A percentile compares a stretch with the other conserved stretches of the same genome.
Evolutionary conservation across 225 moss, liverwort and hornwort genomes (phyloP).

Genomic region (Thuidium tamariscinum): DNA sequence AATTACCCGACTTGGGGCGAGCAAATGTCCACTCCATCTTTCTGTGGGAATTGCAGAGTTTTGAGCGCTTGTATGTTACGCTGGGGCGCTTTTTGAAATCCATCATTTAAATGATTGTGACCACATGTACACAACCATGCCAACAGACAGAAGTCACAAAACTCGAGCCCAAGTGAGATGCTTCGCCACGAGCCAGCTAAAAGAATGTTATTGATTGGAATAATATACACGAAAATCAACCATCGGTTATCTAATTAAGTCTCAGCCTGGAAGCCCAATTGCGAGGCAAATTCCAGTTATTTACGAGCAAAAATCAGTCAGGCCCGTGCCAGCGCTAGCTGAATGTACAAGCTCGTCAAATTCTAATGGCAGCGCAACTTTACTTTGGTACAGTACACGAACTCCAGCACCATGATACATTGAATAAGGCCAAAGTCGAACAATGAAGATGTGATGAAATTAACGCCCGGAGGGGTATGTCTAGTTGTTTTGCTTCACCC

Average conservation of each 20-base stretch:
- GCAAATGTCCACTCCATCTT: no score
- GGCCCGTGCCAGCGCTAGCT: neutral
- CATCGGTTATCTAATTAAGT: neutral
- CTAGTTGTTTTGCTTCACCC: constrained; percentile 12
- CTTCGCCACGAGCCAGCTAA: neutral
- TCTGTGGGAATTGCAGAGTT: neutral
- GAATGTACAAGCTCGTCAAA: neutral
- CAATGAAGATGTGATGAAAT: neutral
- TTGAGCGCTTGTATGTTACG: no score
- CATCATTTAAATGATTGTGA: neutral
- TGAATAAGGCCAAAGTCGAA: neutral
- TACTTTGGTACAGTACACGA: neutral
- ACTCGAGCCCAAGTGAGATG: neutral
- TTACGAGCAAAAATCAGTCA: neutral
- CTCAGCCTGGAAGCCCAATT: neutral
- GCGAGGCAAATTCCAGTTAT: neutral
- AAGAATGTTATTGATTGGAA: neutral
- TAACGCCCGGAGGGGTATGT: neutral
- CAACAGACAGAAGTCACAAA: neutral
- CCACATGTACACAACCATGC: neutral
- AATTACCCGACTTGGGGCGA: no score
- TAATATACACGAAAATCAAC: neutral
- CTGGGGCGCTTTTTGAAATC: neutral
- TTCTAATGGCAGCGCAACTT: neutral
- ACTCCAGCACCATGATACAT: neutral